Evolutionary conservation across 306 rosid species (phyloP).

Genomic region (Datisca glomerata): DNA sequence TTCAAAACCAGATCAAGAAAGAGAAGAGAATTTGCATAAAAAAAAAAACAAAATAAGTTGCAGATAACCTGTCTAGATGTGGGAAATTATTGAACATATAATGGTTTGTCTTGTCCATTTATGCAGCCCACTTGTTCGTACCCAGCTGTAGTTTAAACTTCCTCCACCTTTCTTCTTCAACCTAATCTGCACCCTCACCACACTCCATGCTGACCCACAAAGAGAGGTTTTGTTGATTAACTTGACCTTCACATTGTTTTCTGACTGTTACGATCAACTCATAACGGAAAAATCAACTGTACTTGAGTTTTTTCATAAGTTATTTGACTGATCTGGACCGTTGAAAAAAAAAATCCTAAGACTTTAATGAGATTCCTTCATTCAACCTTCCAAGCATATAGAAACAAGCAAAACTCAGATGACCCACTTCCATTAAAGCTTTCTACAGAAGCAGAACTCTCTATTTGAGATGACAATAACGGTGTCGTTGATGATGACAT

Average conservation of each 20-base stretch:
- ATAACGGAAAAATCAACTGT: too few species aligned
- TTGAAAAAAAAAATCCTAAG: too few species aligned
- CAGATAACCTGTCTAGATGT: conserved; percentile 35
- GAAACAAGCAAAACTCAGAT: conserved; percentile 75
- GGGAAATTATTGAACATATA: conserved; percentile 40
- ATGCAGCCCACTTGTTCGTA: conserved; percentile 36
- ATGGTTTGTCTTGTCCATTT: conserved; percentile 52
- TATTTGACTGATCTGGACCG: too few species aligned
- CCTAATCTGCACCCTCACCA: conserved; percentile 23
- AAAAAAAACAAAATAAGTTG: conserved; percentile 11
- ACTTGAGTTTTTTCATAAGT: too few species aligned
- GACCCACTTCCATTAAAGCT: conserved; percentile 46
- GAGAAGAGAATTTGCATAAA: conserved; percentile 21
- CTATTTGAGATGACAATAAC: conserved; percentile 26
- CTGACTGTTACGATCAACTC: too few species aligned
- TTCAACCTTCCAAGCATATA: conserved; percentile 85
- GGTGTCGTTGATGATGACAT: conserved; percentile 31
- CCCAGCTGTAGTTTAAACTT: conserved; percentile 55
- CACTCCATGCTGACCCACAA: conserved; percentile 22
- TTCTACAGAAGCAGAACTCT: conserved; percentile 41
- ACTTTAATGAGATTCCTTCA: too few species aligned
- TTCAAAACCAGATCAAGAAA: conserved; percentile 54
- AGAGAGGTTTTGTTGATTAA: too few species aligned
- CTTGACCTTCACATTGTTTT: too few species aligned
- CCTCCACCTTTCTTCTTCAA: conserved; percentile 19